Base-by-base conservation (phyloP, 108 stramenopile species). In the Skeletonema grethae region DNA sequence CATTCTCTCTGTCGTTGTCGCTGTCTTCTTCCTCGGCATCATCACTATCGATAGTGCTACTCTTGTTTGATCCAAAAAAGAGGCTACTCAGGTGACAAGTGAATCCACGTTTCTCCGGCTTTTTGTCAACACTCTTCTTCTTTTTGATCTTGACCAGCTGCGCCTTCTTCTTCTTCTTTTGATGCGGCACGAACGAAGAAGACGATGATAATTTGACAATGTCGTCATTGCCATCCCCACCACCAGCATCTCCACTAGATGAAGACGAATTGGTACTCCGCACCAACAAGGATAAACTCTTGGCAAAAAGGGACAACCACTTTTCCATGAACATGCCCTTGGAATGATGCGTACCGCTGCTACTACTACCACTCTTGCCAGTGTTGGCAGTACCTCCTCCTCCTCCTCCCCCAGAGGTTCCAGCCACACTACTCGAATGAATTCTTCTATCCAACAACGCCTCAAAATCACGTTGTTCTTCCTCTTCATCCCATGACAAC, bases 281-380 rank as follows among this genome's bases (percentile, higher is more conserved):
- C 20, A 45, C 65, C 41, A 76, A 61, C 7, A 82, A 16, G 8
- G 45, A n/a, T 22, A 85, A 50, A 20, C 82, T 70, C n/a, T 73
- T 53, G 30, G 67, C 76, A 60, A 85, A 85, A 7, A 75, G 6
- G 2, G 39, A 38, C n/a, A 85, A 13, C 85, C 85, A 85, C 25
- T 56, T 43, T 43, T 80, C 82, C 59, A 82, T 76, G 43, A 85
- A 85, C 38, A 85, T 83, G 2, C 82, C 82, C 50, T 57, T 58
- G 28, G 78, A 65, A 38, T 68, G 32, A 31, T 63, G 76, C 22
- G 38, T 32, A 31, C 58, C 36, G 15, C 30, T 16, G 4, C 22
- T 65, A 12, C 53, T 57, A 25, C 43, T 34, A 12, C 31, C 34
- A 20, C 53, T n/a, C 12, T 56, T 29, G 24, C 13, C 30, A 48